Conservation (phyloP, 306 rosid species). For the Cicer arietinum region DNA sequence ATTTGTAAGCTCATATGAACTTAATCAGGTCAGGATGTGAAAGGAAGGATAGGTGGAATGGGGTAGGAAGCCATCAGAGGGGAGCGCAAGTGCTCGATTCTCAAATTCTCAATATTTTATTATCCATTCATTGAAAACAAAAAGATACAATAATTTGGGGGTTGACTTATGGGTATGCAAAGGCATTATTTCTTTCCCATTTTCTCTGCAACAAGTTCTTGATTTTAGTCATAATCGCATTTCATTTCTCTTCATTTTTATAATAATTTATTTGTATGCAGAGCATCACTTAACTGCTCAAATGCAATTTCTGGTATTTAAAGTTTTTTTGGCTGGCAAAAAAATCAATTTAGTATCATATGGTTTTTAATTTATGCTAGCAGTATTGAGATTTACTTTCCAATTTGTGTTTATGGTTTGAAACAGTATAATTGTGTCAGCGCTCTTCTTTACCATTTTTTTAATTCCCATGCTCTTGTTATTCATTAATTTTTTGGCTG, state of each 20-base stretch:
- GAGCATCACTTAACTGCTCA: conserved; percentile 23
- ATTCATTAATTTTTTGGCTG: not conserved
- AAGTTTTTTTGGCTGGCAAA: conserved; percentile 17
- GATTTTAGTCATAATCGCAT: conserved; percentile 5
- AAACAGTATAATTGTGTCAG: conserved; percentile 10
- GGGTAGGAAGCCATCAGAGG: not conserved
- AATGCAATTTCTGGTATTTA: conserved; percentile 25
- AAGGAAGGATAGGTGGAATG: not conserved
- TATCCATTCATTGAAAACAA: conserved; percentile 1
- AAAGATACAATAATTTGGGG: not conserved
- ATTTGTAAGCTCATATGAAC: not conserved
- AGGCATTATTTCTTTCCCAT: conserved; percentile 18
- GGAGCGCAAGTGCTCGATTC: not conserved
- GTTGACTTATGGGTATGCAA: not conserved
- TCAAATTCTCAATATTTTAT: conserved; percentile 11
- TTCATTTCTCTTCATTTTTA: conserved; percentile 19
- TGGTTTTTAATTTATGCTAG: conserved; percentile 34
- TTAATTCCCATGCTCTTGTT: not conserved
- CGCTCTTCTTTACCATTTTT: conserved; percentile 2
- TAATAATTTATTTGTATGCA: conserved; percentile 7
- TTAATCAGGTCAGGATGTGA: conserved; percentile 25
- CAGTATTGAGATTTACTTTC: conserved; percentile 4
- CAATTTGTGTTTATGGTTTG: conserved; percentile 15
- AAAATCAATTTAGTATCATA: conserved; percentile 14
- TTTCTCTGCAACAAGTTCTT: conserved; percentile 13